Base-by-base conservation (phyloP, 768 basidiomycete genomes). In the Hypholoma sublateritium region DNA sequence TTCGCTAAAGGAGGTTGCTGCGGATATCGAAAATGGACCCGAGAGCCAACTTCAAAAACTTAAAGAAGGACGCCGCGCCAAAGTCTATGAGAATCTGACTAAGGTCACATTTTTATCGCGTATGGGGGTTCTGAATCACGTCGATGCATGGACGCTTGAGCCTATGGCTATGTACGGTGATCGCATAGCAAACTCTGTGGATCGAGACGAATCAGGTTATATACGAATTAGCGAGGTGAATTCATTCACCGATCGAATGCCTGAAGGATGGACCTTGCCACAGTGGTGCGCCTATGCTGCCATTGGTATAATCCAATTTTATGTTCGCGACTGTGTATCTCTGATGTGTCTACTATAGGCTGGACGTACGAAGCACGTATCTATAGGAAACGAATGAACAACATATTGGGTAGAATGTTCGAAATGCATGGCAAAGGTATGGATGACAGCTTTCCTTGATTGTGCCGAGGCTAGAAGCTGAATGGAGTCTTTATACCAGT, bases 51-150 rank as follows among this genome's bases (percentile, higher is more conserved):
- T 24, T 13, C 8, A 32, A 11, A 36, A 52, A n/a, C 4, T 35
- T 7, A 14, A 19, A 42, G 8, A 42, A 28, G 47, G 37, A 28
- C 21, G 47, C 6, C 32, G 47, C 28, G 28, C 5, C 41, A 21
- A 39, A 37, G 34, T 17, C 16, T 17, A 44, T 13, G 43, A 34
- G 35, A 34, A 53, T 22, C 28, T 53, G n/a, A 42, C 55, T 2
- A 59, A 50, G 16, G 55, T 35, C 6, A 54, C 46, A 5, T 50
- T 56, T 25, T 25, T 52, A 17, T 57, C 55, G 19, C 50, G 51
- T 14, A 9, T 54, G 36, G 42, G 46, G 19, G 49, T 49, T n/a
- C 28, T 56, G 14, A 58, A 44, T 39, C 61, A 62, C 28, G 53
- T 57, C 41, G 61, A 65, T 34, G 28, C 28, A 32, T 44, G 43